Evolutionary conservation across 1,284 basidiomycete species (phyloP).

Genomic region (Garcileccinum viscosum): DNA sequence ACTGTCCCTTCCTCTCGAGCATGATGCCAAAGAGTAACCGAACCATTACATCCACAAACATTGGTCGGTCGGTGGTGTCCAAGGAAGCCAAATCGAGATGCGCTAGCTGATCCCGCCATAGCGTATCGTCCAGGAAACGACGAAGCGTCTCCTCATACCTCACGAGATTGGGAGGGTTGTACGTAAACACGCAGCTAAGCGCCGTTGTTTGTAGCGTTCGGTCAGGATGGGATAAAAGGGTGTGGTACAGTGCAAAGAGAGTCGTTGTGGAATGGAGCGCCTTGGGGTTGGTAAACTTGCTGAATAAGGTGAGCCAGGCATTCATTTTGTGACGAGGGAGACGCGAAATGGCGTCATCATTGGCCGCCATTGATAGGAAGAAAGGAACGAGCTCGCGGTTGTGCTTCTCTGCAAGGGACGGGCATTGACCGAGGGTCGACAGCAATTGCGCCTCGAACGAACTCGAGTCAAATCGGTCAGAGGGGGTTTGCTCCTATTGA

Average conservation of each 20-base stretch:
- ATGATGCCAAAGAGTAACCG: slow-evolving; percentile 90
- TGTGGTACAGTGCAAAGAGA: slow-evolving; percentile 73
- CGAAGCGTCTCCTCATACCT: slow-evolving; percentile 75
- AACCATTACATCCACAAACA: slow-evolving; percentile 78
- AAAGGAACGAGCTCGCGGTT: slow-evolving; percentile 82
- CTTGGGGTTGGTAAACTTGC: slow-evolving; percentile 91
- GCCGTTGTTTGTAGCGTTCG: slow-evolving; percentile 78
- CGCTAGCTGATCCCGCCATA: slow-evolving; percentile 89
- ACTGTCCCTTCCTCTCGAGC: slow-evolving; percentile 80
- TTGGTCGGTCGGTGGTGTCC: slow-evolving; percentile 66
- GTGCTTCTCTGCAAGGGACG: slow-evolving; percentile 81
- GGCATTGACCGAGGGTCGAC: slow-evolving; percentile 66
- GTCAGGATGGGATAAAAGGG: slow-evolving; percentile 88
- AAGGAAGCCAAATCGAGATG: slow-evolving; percentile 74
- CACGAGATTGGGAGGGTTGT: slow-evolving; percentile 75
- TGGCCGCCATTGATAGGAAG: slow-evolving; percentile 65
- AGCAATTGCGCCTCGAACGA: slow-evolving; percentile 87
- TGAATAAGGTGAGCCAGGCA: slow-evolving; percentile 85
- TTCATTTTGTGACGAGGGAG: slow-evolving; percentile 65
- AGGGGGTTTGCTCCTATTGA: slow-evolving; percentile 59
- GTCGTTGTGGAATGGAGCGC: slow-evolving; percentile 76
- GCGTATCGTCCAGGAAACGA: slow-evolving; percentile 81
- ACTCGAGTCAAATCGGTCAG: slow-evolving; percentile 74
- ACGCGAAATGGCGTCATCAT: slow-evolving; percentile 43
- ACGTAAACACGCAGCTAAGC: slow-evolving; percentile 84